A percentile compares a stretch with the other conserved stretches of the same genome.
These are phyloP conservation scores for Colletotrichum agaves DNA, from an alignment of 2,329 filamentous ascomycete species.

Conservation along the genomic window DNA sequence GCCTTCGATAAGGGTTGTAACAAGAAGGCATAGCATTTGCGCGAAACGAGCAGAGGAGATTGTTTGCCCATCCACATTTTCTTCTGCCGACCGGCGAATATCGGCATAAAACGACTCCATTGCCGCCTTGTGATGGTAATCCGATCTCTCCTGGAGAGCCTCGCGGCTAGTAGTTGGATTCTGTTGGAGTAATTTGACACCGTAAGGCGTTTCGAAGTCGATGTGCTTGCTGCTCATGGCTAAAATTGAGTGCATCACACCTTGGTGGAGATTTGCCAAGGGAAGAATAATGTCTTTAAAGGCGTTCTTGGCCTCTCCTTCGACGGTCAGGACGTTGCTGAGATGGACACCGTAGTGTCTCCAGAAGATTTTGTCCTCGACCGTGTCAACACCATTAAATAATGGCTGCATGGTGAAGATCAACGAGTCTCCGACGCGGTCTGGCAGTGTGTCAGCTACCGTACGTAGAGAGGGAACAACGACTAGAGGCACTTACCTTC, in stretches of 20 bases:
- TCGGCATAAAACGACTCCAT: slow-evolving; percentile 62
- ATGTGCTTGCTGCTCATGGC: slow-evolving; percentile 85
- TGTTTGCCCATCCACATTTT: slow-evolving; percentile 56
- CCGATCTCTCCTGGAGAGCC: slow-evolving; percentile 61
- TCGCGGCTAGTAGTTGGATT: slow-evolving; percentile 59
- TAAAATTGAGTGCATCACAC: slow-evolving; percentile 90
- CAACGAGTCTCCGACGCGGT: slow-evolving; percentile 27
- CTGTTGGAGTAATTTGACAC: slow-evolving; percentile 61
- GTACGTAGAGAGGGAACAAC: not conserved
- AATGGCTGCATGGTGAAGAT: slow-evolving; percentile 71
- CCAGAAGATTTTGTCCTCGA: slow-evolving; percentile 82
- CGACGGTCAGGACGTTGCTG: slow-evolving; percentile 83
- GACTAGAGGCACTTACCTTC: slow-evolving; percentile 62
- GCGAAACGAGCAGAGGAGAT: slow-evolving; percentile 67
- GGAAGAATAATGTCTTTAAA: slow-evolving; percentile 87
- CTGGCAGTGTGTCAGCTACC: slow-evolving; percentile 16
- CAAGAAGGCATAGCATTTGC: slow-evolving; percentile 71
- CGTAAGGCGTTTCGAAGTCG: slow-evolving; percentile 68
- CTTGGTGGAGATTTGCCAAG: slow-evolving; percentile 81
- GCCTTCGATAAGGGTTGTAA: slow-evolving; percentile 68
- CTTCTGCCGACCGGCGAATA: slow-evolving; percentile 54
- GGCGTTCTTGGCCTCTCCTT: slow-evolving; percentile 83
- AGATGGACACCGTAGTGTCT: slow-evolving; percentile 85
- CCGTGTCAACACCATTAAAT: slow-evolving; percentile 83
- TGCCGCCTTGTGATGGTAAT: slow-evolving; percentile 66